These are phyloP conservation scores for Rhododendron ovatum DNA, from an alignment of 148 eudicot genomes.

Conservation along the genomic window DNA sequence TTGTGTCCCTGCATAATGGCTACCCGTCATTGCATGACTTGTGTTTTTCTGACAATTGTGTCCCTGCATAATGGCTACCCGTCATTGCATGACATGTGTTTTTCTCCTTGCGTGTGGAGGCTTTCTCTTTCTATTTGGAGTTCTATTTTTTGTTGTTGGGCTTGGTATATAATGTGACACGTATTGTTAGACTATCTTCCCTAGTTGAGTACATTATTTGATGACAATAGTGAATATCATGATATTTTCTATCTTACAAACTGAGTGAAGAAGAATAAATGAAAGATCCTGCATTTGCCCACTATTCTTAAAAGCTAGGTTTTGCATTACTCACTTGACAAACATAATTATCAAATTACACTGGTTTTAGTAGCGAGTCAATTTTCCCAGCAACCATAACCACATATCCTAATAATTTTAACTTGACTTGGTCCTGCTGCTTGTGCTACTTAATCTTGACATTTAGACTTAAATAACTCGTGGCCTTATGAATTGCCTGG, in stretches of 20 bases:
- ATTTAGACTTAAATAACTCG: constrained; percentile 1
- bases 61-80: not conserved
- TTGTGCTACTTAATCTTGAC: not conserved
- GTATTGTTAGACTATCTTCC: not conserved
- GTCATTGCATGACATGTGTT: not conserved
- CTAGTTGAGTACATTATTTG: not conserved
- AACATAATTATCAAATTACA: not conserved
- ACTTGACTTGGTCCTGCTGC: not conserved
- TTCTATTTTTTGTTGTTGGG: not conserved
- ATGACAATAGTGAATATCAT: not conserved
- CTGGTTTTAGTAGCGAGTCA: not conserved
- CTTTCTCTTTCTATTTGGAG: not conserved
- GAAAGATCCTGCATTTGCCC: not conserved
- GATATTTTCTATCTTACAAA: not conserved
- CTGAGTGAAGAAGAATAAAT: not conserved
- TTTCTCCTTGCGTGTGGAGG: not conserved
- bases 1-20: not conserved
- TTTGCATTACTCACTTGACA: not conserved
- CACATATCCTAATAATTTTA: not conserved
- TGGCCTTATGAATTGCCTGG: not conserved
- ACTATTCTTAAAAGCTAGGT: not conserved
- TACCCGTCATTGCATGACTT: not conserved
- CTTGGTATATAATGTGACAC: not conserved
- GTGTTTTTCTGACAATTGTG: not conserved
- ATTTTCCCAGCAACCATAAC: not conserved